Base-by-base conservation (phyloP, 2,329 filamentous ascomycete genomes). In the Magnaporthiopsis incrustans region DNA sequence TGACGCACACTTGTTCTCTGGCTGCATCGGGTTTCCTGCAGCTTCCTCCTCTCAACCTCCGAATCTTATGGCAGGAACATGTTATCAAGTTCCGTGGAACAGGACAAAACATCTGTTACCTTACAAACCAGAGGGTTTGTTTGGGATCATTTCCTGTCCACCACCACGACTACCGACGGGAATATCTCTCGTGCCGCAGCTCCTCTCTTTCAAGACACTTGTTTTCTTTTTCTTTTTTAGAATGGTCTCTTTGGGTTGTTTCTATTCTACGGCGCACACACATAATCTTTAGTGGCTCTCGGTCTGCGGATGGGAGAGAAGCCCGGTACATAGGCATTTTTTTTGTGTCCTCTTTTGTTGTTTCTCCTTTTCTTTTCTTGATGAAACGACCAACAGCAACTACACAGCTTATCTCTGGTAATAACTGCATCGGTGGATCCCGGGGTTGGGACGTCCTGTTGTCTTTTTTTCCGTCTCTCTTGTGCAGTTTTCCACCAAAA, bases 371-470 rank as follows among this genome's bases (percentile, higher is more conserved):
- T 61, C 35, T 60, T 27, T 44, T 33, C 63, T 56, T 61, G 64
- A 22, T 56, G 50, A 65, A 65, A 66, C 64, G 62, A 61, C 64
- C 63, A 63, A 59, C 62, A 63, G 26, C 26, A 63, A 57, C 57
- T 50, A 62, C 27, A 57, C 67, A 66, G 69, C 67, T 69, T 65
- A 72, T 76, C 75, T 78, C 74, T 79, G 76, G 76, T 78, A 78
- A 78, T 78, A 18, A 78, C 75, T 77, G 78, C 79, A 80, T 80
- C 76, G 76, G 76, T 75, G 57, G 57, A 32, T 33, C 73, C 72
- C 70, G 72, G 72, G 73, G 58, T 12, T 5, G 57, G 35, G 58
- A 14, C 5, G 38, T 50, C 38, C 38, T 50, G 26, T 25, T 59
- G 32, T 66, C 53, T 59, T 63, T 56, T 64, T 59, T 50, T 18